Evolutionary conservation across 2,329 filamentous ascomycete species (phyloP), one percentile per base, ranked within the genome.

Genomic region (Emericellopsis cladophorae): DNA sequence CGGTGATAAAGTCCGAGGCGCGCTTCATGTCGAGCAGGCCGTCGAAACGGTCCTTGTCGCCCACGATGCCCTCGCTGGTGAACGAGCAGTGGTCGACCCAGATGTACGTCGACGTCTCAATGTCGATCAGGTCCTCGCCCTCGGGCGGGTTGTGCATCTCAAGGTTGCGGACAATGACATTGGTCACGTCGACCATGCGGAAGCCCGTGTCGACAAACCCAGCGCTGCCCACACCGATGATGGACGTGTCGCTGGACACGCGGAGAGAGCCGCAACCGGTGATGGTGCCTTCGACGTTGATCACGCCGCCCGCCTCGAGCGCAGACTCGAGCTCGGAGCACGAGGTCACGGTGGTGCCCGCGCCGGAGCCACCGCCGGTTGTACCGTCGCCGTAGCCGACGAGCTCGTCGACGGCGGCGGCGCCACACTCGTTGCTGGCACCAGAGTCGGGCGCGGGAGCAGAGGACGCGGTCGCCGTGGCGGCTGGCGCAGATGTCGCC

Each of bases 101-200:
- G 40, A 77, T 61, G 45, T 68, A 66, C n/a, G 52, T 61, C 7
- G 62, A 56, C 4, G 51, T 48, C 48, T 74, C 62, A 9, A 73
- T 58, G 18, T 63, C 62, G 44, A 77, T 61, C 36, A 69, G 64
- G 51, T 77, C 72, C 35, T 67, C 67, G 39, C 60, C 55, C 22
- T 59, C 54, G 18, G 64, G 59, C 7, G 72, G 63, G 43, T 70
- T 65, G 46, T 60, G 51, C 46, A 73, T 62, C 45, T 66, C 66
- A 22, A 77, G 51, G 57, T 77, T 76, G 39, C 66, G 68, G 40
- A 76, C 54, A 45, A 76, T 74, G 40, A 76, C 70, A 48, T 76
- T 76, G 43, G 51, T 62, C 15, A 55, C 58, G 31, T 58, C 52
- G 53, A 67, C 67, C 48, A 75, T 56, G 41, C 61, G 65, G 37